Base-by-base conservation (phyloP, 257 asterid genomes). In the Verbena officinalis region DNA sequence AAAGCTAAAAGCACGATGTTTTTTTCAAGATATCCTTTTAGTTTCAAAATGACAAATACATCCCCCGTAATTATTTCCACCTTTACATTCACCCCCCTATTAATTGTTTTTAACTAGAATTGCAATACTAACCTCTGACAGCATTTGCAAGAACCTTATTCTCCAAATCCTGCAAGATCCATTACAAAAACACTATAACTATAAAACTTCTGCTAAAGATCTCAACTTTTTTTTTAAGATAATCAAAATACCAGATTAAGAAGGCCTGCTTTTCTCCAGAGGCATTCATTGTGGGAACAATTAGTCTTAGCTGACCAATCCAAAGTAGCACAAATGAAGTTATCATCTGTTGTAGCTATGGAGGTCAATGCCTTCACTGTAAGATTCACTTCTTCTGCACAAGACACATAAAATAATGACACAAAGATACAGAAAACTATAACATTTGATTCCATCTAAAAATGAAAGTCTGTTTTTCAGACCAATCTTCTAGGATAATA, bases 221-320 rank as follows among this genome's bases (percentile, higher is more conserved):
- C 13, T 8, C 0, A 14, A 1, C 7, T 9, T 17, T 3, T 36
- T 9, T 3, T 9, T 36, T 9, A 4, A 23, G 51, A 43, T 11
- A 12, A 44, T 2, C 3, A 19, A 38, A 17, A 1, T 75, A 88
- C 96, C 83, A 88, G 69, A 71, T 78, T 81, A 33, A 84, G 77
- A 43, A 88, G 24, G 45, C 96, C 89, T 11, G 88, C 78, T 45
- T 73, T 80, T 42, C 82, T 87, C 95, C 95, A 88, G 2, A 95
- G 91, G 52, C 95, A 86, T 64, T 81, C 84, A 60, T 73, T 76
- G 60, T 81, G 83, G 69, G 83, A 67, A 68, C 95, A 88, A 63
- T 88, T 88, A 40, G 64, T 71, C 46, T 71, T 65, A 51, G 96
- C 95, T 95, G 95, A 88, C 96, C 96, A 88, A 72, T 88, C 96